Conservation (phyloP, 257 asterid genomes). For the Prunella vulgaris region DNA sequence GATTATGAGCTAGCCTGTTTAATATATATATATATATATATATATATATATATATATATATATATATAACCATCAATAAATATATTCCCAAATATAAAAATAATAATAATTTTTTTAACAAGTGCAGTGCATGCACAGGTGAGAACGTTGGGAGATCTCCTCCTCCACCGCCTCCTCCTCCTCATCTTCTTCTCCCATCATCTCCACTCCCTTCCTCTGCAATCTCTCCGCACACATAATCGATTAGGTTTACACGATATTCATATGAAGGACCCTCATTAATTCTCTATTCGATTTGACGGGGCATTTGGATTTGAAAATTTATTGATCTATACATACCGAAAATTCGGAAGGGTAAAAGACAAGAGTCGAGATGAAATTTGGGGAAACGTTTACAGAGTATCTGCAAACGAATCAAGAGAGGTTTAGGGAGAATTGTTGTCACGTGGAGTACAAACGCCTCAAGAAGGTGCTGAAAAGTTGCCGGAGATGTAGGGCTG, state of each 20-base stretch:
- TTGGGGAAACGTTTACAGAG: conserved; percentile 73
- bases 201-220: not conserved
- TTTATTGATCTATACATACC: conserved; percentile 9
- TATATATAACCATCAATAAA: too few relatives aligned
- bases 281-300: not conserved
- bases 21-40: too few relatives aligned
- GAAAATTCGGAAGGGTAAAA: not conserved
- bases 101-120: too few relatives aligned
- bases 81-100: too few relatives aligned
- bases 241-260: not conserved
- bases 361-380: conserved; percentile 47
- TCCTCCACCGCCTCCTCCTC: too few relatives aligned
- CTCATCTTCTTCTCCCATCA: too few relatives aligned
- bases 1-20: too few relatives aligned
- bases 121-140: too few relatives aligned
- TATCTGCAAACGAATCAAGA: conserved; percentile 58
- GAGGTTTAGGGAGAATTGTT: conserved; percentile 41
- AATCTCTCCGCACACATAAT: not conserved
- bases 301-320: not conserved
- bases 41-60: too few relatives aligned
- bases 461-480: conserved; percentile 74
- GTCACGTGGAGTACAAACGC: conserved; percentile 81
- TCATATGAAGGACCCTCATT: not conserved
- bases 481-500: conserved; percentile 52
- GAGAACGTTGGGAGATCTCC: too few relatives aligned